phyloP scores from a whole-genome alignment of 345 rosid species.

The Iberis pinnata region DNA sequence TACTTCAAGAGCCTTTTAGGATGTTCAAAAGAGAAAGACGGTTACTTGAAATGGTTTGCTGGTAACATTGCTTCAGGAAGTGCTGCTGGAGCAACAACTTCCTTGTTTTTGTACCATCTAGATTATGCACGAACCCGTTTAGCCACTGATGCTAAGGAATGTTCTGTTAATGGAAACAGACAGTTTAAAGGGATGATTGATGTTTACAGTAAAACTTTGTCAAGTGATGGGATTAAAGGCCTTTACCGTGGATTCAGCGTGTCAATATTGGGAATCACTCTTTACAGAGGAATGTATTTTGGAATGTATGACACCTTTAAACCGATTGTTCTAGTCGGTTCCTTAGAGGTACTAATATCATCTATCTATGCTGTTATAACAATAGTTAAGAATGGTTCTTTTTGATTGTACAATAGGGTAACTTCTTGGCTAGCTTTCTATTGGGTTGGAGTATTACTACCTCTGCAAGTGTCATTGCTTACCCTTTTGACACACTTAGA shows the following conservation, averaged over 20 bases:
- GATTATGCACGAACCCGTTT: slow-evolving; percentile 85
- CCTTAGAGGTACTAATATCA: slow-evolving; percentile 56
- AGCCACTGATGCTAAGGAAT: slow-evolving; percentile 71
- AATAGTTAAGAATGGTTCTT: background rate
- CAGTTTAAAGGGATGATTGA: slow-evolving; percentile 79
- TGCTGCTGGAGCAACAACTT: slow-evolving; percentile 94
- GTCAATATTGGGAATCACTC: slow-evolving; percentile 86
- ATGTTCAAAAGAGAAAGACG: slow-evolving; percentile 75
- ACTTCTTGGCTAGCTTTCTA: slow-evolving; percentile 79
- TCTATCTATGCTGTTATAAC: background rate
- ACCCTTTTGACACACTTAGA: slow-evolving; percentile 85
- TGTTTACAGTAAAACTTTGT: slow-evolving; percentile 67
- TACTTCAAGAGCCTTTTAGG: slow-evolving; percentile 68
- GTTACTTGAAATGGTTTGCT: slow-evolving; percentile 72
- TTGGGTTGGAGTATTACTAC: slow-evolving; percentile 92
- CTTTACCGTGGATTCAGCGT: slow-evolving; percentile 85
- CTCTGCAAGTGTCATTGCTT: slow-evolving; percentile 76
- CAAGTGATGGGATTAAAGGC: slow-evolving; percentile 65
- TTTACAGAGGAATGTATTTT: slow-evolving; percentile 90
- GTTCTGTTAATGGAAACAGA: slow-evolving; percentile 44
- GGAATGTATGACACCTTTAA: slow-evolving; percentile 88
- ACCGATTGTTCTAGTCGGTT: slow-evolving; percentile 75
- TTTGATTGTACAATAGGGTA: slow-evolving; percentile 47
- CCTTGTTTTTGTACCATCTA: slow-evolving; percentile 73
- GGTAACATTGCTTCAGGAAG: slow-evolving; percentile 92